Conservation (phyloP, 129 eudicot species). For the Gnaphalium uliginosum region DNA sequence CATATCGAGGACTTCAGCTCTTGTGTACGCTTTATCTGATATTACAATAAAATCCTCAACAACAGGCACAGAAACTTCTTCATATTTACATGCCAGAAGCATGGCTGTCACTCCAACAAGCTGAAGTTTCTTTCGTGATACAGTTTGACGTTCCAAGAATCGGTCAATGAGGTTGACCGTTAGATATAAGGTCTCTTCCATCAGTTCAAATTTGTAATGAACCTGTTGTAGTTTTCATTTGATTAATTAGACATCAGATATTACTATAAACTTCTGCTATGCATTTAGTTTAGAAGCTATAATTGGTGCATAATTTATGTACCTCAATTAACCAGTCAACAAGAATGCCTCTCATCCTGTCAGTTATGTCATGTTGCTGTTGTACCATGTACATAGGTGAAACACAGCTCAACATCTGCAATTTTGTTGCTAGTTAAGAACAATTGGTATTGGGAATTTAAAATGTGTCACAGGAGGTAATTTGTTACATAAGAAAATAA, state of each 20-base stretch:
- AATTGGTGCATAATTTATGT: background rate
- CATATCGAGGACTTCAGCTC: conserved; percentile 85
- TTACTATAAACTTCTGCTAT: background rate
- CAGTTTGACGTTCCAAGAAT: conserved; percentile 55
- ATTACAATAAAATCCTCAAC: conserved; percentile 84
- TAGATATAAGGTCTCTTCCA: conserved; percentile 92
- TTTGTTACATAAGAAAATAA: background rate
- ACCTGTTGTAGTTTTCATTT: conserved; percentile 44
- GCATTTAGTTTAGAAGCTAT: background rate
- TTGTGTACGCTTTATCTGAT: conserved; percentile 76
- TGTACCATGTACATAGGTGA: conserved; percentile 63
- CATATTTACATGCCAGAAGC: conserved; percentile 94
- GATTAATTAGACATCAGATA: background rate
- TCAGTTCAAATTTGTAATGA: conserved; percentile 88
- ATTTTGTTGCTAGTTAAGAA: background rate
- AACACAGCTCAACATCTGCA: conserved; percentile 67
- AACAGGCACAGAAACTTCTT: conserved; percentile 89
- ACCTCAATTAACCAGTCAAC: conserved; percentile 98
- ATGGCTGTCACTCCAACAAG: conserved; percentile 94
- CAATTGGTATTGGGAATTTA: background rate
- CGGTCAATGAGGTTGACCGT: conserved; percentile 89
- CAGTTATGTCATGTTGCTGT: conserved; percentile 74
- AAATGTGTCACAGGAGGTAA: background rate
- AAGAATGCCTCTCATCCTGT: conserved; percentile 86
- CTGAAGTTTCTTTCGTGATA: conserved; percentile 76